Conservation (phyloP, 148 eudicot genomes). For the Nyssa sinensis region DNA sequence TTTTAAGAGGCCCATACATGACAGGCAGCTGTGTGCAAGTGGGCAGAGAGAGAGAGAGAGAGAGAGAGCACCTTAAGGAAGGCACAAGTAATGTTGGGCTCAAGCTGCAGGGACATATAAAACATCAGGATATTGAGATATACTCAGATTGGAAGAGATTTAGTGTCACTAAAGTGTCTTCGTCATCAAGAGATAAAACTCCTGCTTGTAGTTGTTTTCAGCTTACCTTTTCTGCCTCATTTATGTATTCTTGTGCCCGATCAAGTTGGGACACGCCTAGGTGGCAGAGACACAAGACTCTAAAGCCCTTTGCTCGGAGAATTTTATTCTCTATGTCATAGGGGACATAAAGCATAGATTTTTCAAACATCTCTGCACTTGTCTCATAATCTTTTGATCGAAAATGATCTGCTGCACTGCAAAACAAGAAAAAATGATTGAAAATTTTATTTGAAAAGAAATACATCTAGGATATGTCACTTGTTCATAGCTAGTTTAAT, state of each 20-base stretch:
- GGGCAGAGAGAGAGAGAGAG: conserved; percentile 1
- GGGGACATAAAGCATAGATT: conserved; percentile 88
- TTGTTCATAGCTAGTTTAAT: background rate
- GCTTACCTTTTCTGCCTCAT: conserved; percentile 89
- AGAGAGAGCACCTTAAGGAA: conserved; percentile 72
- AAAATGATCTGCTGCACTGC: conserved; percentile 91
- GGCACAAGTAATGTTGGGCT: conserved; percentile 75
- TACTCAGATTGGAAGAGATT: background rate
- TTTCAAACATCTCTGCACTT: conserved; percentile 84
- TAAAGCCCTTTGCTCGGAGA: conserved; percentile 90
- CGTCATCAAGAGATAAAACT: background rate
- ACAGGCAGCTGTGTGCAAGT: background rate
- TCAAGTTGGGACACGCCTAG: conserved; percentile 85
- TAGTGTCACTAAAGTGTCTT: background rate
- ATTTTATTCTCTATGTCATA: conserved; percentile 60
- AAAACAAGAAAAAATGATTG: conserved; percentile 2
- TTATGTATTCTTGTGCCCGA: conserved; percentile 90
- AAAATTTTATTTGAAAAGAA: background rate
- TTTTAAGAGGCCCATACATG: background rate
- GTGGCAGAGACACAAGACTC: conserved; percentile 88
- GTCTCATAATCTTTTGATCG: conserved; percentile 67
- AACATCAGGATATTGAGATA: conserved; percentile 21
- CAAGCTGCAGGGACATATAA: conserved; percentile 58
- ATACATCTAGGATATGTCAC: background rate
- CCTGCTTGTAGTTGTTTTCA: background rate